phyloP scores from a whole-genome alignment of 352 stramenopile genomes.

The Globisporangium solare region DNA sequence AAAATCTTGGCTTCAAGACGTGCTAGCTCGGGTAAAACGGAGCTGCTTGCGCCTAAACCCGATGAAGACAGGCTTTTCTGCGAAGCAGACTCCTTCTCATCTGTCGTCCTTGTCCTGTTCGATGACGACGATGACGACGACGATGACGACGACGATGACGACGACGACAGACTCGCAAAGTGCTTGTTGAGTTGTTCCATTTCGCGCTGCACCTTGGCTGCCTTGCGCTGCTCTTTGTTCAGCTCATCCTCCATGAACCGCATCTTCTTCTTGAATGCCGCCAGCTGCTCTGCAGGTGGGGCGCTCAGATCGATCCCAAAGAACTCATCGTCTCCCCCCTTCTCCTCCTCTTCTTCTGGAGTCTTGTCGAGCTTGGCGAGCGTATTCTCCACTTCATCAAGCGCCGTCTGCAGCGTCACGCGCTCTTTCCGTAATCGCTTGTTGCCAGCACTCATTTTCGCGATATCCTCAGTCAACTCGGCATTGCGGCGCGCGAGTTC shows the following conservation, averaged over 20 bases:
- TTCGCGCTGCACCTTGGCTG: conserved; percentile 68
- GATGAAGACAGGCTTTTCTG: conserved; percentile 25
- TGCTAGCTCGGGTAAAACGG: conserved; percentile 45
- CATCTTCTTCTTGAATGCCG: conserved; percentile 59
- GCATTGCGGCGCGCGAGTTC: conserved; percentile 69
- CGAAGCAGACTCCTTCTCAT: conserved; percentile 22
- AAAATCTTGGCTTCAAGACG: conserved; percentile 67
- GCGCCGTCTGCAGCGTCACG: conserved; percentile 49
- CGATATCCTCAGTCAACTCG: conserved; percentile 79
- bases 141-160: conserved; percentile 22
- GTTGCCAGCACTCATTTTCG: conserved; percentile 79
- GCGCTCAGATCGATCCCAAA: conserved; percentile 68
- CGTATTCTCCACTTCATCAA: conserved; percentile 71
- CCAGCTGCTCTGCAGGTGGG: conserved; percentile 49
- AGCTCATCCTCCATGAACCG: conserved; percentile 77
- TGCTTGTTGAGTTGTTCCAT: conserved; percentile 84
- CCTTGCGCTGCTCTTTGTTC: conserved; percentile 74
- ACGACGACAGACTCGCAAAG: conserved; percentile 40
- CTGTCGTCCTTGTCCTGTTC: conserved; percentile 17
- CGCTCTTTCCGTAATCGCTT: conserved; percentile 81
- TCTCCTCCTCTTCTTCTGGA: conserved; percentile 41
- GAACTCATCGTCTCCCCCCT: conserved; percentile 65
- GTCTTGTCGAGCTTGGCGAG: conserved; percentile 53
- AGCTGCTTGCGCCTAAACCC: conserved; percentile 17
- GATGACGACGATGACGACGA: conserved; percentile 21